phyloP scores from a whole-genome alignment of 352 stramenopile genomes.

The Phytophthora niederhauseri region DNA sequence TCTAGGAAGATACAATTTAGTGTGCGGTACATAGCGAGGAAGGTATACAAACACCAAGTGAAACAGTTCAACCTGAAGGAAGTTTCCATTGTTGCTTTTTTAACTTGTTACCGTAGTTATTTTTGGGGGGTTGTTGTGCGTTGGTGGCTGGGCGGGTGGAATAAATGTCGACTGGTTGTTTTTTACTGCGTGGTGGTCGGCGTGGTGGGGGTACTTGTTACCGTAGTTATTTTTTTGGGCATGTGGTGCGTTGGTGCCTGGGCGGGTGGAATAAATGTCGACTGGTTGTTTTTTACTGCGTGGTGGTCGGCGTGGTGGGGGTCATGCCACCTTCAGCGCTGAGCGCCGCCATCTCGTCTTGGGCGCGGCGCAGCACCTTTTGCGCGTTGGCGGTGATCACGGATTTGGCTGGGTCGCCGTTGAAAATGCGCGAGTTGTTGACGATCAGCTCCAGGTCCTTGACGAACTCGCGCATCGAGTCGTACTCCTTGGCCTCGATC shows the following conservation, averaged over 20 bases:
- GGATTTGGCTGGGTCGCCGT: slow-evolving; percentile 68
- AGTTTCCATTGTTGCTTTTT: background rate
- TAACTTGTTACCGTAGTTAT: slow-evolving; percentile 3
- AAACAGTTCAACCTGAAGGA: background rate
- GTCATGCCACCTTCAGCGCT: slow-evolving; percentile 59
- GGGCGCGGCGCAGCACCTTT: slow-evolving; percentile 73
- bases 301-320: slow-evolving; percentile 34
- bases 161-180: background rate
- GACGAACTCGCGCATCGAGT: slow-evolving; percentile 87
- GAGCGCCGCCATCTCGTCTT: slow-evolving; percentile 74
- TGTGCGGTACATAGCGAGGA: background rate
- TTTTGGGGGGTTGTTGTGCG: background rate
- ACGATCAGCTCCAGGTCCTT: slow-evolving; percentile 89
- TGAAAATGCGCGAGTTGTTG: slow-evolving; percentile 87
- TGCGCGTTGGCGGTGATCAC: slow-evolving; percentile 82
- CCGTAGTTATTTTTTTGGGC: background rate
- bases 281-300: slow-evolving; percentile 13
- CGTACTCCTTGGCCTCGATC: slow-evolving; percentile 67
- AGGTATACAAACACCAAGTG: slow-evolving; percentile 7
- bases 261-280: slow-evolving; percentile 8
- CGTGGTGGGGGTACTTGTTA: slow-evolving; percentile 40
- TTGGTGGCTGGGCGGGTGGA: background rate
- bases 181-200: slow-evolving; percentile 32
- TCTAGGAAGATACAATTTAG: slow-evolving; percentile 13
- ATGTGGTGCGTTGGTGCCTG: background rate